Conservation (phyloP, 148 eudicot species). For the Amaranthus palmeri region DNA sequence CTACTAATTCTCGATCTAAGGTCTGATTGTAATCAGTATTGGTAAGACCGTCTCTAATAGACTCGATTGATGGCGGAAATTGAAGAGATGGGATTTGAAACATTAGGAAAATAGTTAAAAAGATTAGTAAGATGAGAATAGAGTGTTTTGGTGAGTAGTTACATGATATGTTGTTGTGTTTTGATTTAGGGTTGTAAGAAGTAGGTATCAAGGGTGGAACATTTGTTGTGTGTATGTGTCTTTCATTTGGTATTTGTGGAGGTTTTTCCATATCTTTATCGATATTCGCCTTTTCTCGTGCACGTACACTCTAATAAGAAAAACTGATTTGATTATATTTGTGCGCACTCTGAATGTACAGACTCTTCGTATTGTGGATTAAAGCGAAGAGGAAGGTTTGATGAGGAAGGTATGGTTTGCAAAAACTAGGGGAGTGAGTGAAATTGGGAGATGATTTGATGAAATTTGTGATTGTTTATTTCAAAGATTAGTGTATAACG, state of each 20-base stretch:
- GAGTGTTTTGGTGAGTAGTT: slow-evolving; percentile 40
- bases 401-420: neutral
- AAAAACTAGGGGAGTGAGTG: neutral
- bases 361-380: too few species aligned
- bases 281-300: too few species aligned
- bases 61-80: slow-evolving; percentile 7
- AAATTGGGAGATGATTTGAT: neutral
- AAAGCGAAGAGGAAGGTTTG: neutral
- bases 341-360: neutral
- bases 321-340: neutral
- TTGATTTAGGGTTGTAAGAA: slow-evolving; percentile 25
- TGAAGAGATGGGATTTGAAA: slow-evolving; percentile 40
- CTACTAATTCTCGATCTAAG: neutral
- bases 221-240: neutral
- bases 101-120: slow-evolving; percentile 34
- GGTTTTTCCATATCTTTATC: slow-evolving; percentile 12
- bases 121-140: slow-evolving; percentile 23
- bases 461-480: neutral
- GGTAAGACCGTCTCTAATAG: neutral
- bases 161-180: slow-evolving; percentile 11
- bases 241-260: slow-evolving; percentile 1
- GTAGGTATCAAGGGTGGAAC: neutral
- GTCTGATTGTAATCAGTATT: too few species aligned
- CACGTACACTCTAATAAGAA: too few species aligned
- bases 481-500: neutral